Evolutionary conservation across 2,329 filamentous ascomycete species (phyloP).

Genomic region (Hypoxylon rubiginosum): DNA sequence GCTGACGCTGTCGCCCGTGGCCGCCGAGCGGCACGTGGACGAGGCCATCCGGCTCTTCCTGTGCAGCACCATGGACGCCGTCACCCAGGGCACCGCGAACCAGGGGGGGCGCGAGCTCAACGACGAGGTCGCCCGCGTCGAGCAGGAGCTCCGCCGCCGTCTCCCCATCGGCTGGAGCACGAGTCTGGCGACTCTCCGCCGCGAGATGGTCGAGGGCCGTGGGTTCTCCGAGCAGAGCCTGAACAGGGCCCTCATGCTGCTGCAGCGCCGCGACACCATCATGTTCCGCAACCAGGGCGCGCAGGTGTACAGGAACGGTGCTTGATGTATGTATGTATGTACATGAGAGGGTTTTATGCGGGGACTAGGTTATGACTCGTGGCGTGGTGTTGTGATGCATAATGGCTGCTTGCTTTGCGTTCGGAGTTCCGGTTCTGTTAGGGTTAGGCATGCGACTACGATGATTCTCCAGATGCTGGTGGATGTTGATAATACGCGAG

Average conservation of each 20-base stretch:
- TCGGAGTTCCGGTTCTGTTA: conserved; percentile 37
- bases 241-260: conserved; percentile 84
- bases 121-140: conserved; percentile 88
- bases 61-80: conserved; percentile 97
- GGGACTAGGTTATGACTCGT: neutral
- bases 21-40: conserved; percentile 92
- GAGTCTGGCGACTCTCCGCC: conserved; percentile 84
- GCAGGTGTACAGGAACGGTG: conserved; percentile 80
- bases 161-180: conserved; percentile 97
- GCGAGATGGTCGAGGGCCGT: conserved; percentile 93
- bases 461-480: conserved; percentile 24
- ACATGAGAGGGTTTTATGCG: neutral
- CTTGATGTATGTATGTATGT: conserved; percentile 59
- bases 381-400: conserved; percentile 13
- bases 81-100: conserved; percentile 82
- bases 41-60: conserved; percentile 98
- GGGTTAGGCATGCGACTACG: conserved; percentile 20
- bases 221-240: conserved; percentile 90
- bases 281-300: conserved; percentile 82
- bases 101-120: conserved; percentile 86
- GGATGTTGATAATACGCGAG: conserved; percentile 19
- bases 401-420: conserved; percentile 19
- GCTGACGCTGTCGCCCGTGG: conserved; percentile 85
- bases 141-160: conserved; percentile 87
- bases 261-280: conserved; percentile 89